A percentile compares a stretch with the other conserved stretches of the same genome.
phyloP scores from a whole-genome alignment of 2,329 filamentous ascomycete species.

The Fusarium vanettenii region DNA sequence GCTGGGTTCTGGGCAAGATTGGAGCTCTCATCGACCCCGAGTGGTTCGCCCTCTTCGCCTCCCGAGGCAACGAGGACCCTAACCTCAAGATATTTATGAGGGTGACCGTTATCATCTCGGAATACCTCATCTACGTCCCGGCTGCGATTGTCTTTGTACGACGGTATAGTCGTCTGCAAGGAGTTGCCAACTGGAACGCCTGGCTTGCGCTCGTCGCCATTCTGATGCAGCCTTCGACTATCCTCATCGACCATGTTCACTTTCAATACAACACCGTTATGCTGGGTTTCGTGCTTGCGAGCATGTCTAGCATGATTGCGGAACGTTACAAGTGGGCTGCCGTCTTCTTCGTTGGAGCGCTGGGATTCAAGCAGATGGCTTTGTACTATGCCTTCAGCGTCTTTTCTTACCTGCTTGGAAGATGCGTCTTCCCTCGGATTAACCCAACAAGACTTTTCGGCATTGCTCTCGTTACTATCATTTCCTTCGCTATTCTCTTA shows the following conservation, averaged over 20 bases:
- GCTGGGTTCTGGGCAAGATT: conserved; percentile 92
- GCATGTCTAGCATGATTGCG: conserved; percentile 88
- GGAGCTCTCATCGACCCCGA: conserved; percentile 80
- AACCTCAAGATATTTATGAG: conserved; percentile 95
- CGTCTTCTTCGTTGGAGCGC: conserved; percentile 90
- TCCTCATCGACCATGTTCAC: conserved; percentile 93
- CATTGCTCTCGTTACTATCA: conserved; percentile 78
- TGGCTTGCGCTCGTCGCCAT: conserved; percentile 90
- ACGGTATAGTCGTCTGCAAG: conserved; percentile 79
- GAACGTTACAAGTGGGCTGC: conserved; percentile 88
- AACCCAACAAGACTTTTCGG: conserved; percentile 75
- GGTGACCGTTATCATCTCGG: conserved; percentile 88
- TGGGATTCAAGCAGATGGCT: conserved; percentile 99
- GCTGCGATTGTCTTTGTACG: conserved; percentile 87
- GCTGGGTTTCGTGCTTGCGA: conserved; percentile 89
- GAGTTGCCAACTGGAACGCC: conserved; percentile 83
- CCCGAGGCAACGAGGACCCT: conserved; percentile 83
- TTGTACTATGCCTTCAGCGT: conserved; percentile 95
- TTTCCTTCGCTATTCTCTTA: conserved; percentile 80
- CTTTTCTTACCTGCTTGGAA: conserved; percentile 90
- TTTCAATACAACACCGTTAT: conserved; percentile 99
- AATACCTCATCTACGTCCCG: conserved; percentile 90
- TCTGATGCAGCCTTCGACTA: conserved; percentile 89
- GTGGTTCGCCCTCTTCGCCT: conserved; percentile 90
- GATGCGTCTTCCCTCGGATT: conserved; percentile 81